phyloP scores from a whole-genome alignment of 1,284 basidiomycete genomes.

The Trametes hirsuta region DNA sequence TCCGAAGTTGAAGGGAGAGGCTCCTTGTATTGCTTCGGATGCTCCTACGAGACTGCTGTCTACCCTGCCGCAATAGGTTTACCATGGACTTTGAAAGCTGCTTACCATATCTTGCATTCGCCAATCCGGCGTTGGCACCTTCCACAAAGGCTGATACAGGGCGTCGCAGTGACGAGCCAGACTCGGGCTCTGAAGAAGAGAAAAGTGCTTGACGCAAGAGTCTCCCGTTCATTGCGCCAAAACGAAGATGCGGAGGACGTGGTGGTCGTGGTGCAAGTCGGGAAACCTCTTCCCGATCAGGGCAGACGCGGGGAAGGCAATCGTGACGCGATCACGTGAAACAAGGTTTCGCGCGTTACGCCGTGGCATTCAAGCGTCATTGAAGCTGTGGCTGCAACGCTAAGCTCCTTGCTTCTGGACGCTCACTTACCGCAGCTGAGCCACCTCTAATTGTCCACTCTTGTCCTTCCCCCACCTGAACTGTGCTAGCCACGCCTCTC shows the following conservation, averaged over 20 bases:
- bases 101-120: not conserved
- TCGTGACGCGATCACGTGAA: slow-evolving; percentile 24
- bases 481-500: not conserved
- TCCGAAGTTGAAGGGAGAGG: too few species aligned
- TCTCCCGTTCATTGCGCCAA: slow-evolving; percentile 2
- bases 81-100: too few species aligned
- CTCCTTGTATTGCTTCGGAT: too few species aligned
- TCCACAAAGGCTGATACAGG: not conserved
- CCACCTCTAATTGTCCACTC: not conserved
- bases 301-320: not conserved
- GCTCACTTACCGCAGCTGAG: slow-evolving; percentile 2
- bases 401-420: slow-evolving; percentile 1
- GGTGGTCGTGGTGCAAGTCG: slow-evolving; percentile 1
- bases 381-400: slow-evolving; percentile 6
- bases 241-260: not conserved
- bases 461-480: not conserved
- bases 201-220: slow-evolving; percentile 18
- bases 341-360: slow-evolving; percentile 5
- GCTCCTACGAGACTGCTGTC: too few species aligned
- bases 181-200: not conserved
- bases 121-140: not conserved
- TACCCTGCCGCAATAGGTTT: too few species aligned
- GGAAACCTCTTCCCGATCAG: not conserved
- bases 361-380: slow-evolving; percentile 4
- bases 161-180: not conserved